Percentiles rank a stretch among this genome's conserved stretches.
These are phyloP conservation scores for Scleroderma citrinum DNA, from an alignment of 768 basidiomycete species.

Conservation along the genomic window DNA sequence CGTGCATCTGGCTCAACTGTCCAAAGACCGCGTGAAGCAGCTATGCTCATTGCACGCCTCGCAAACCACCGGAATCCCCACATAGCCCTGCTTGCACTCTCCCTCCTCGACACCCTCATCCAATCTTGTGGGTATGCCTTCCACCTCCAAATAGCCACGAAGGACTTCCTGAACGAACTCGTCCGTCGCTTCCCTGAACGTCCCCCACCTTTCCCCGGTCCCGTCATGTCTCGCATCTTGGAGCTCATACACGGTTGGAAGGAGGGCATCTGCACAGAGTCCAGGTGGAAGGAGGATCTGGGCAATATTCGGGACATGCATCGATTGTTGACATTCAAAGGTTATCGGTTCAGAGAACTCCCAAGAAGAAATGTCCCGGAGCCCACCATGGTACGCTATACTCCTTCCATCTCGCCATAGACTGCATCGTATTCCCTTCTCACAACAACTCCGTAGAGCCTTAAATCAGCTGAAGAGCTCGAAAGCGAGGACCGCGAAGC, in stretches of 20 bases:
- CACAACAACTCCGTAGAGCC: constrained; percentile 42
- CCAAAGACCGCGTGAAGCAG: constrained; percentile 81
- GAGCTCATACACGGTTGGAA: constrained; percentile 94
- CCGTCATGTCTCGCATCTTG: constrained; percentile 91
- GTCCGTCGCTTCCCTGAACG: constrained; percentile 97
- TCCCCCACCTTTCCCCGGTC: constrained; percentile 90
- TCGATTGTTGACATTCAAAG: constrained; percentile 88
- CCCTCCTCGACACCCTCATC: constrained; percentile 86
- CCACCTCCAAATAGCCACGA: constrained; percentile 94
- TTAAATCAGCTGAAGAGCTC: constrained; percentile 94
- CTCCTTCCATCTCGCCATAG: constrained; percentile 20
- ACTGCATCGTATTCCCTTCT: constrained; percentile 35
- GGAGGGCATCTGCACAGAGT: constrained; percentile 82
- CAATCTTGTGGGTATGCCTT: constrained; percentile 96
- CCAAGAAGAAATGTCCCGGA: constrained; percentile 14
- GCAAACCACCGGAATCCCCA: constrained; percentile 94
- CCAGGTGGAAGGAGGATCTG: constrained; percentile 93
- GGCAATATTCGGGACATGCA: constrained; percentile 99
- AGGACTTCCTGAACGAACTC: constrained; percentile 97
- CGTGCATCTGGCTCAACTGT: background rate
- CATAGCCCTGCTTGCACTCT: constrained; percentile 78
- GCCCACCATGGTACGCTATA: constrained; percentile 17
- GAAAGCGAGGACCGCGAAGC: constrained; percentile 94
- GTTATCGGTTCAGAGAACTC: constrained; percentile 67
- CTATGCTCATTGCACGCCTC: constrained; percentile 75